phyloP scores from a whole-genome alignment of 2,329 filamentous ascomycete genomes.

The Calonectria pauciramosa region DNA sequence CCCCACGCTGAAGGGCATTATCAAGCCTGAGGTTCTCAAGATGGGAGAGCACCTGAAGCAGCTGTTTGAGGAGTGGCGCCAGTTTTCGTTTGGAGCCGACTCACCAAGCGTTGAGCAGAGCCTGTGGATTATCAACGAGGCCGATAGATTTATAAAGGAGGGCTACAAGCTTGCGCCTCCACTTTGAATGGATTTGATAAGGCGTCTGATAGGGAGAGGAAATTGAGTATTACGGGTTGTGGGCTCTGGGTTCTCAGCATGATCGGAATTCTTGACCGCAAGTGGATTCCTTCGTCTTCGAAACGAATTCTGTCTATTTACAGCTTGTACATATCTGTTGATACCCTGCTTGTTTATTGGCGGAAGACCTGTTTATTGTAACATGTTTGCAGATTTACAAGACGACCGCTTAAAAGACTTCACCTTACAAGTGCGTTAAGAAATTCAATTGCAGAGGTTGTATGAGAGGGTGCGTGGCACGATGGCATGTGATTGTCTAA shows the following conservation, averaged over 20 bases:
- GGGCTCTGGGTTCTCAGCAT: not conserved
- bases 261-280: not conserved
- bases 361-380: not conserved
- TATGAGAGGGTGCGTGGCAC: not conserved
- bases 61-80: constrained; percentile 59
- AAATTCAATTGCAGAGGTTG: not conserved
- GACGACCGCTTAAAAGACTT: not conserved
- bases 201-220: not conserved
- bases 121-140: constrained; percentile 59
- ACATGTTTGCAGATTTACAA: not conserved
- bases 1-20: constrained; percentile 52
- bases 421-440: not conserved
- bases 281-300: not conserved
- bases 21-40: constrained; percentile 53
- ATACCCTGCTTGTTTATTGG: not conserved
- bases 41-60: constrained; percentile 58
- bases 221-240: not conserved
- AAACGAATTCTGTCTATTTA: not conserved
- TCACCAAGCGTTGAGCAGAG: constrained; percentile 64
- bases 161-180: constrained; percentile 34
- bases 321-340: not conserved
- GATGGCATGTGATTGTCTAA: not conserved
- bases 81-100: constrained; percentile 51
- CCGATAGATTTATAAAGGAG: constrained; percentile 57
- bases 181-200: not conserved